Evolutionary conservation across 352 stramenopile genomes (phyloP), one percentile per base, ranked within the genome.

Genomic region (Pythium pyrilobum): DNA sequence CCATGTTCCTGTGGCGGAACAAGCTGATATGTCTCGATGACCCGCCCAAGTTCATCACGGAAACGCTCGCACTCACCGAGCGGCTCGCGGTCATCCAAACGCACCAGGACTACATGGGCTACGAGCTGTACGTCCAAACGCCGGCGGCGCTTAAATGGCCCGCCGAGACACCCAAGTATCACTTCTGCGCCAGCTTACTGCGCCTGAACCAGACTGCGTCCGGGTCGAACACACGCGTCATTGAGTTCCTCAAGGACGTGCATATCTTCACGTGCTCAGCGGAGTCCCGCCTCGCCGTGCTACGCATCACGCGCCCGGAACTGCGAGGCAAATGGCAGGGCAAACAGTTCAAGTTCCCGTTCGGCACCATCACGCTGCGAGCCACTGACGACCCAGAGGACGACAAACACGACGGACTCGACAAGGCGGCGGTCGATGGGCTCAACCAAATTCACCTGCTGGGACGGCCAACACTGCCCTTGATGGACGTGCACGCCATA

Each of bases 161-260:
- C 2, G 53, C 43, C 1, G n/a, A 31, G 4, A 48, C 43, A 2
- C 43, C 53, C 6, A 46, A 48, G 18, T 61, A 48, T 25, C 42
- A 61, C 24, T 61, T 61, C 34, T 53, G 20, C 24, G 32, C 38
- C 6, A 34, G 29, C 5, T 18, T 53, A 4, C n/a, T 61, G 5
- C 24, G 36, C 15, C 9, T 29, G 5, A 54, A 54, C 31, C n/a
- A 54, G 27, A 13, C 5, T 8, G 23, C 4, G 21, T 6, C 13
- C 38, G 33, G 27, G 42, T 12, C 21, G 3, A 25, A 25, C 5
- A 23, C 15, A 46, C n/a, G 27, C 6, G 42, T 28, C 8, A 13
- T 49, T 2, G 27, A 48, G 1, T 23, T 61, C 2, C 31, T 53
- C 11, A 10, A 29, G 4, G 36, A 61, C 27, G 44, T 49, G 4